A percentile compares a stretch with the other conserved stretches of the same genome.
Conservation (phyloP, 371 early-diverging fungal species). For the Lichtheimia hyalospora region DNA sequence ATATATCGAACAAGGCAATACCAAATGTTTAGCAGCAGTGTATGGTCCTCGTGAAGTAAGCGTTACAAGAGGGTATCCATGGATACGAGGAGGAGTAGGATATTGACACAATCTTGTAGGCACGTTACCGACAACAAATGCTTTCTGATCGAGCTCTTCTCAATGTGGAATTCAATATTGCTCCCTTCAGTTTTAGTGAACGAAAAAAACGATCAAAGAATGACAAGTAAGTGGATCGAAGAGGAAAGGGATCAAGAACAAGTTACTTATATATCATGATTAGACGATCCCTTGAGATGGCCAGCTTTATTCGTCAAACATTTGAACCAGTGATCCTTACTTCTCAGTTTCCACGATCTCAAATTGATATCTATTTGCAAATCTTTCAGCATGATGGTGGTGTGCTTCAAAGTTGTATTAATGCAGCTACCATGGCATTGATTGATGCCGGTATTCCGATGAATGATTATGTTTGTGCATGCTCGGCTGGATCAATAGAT, state of each 20-base stretch:
- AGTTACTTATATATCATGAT: neutral
- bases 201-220: slow-evolving; percentile 77
- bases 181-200: slow-evolving; percentile 91
- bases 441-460: slow-evolving; percentile 98
- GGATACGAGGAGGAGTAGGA: neutral
- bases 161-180: slow-evolving; percentile 88
- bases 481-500: slow-evolving; percentile 89
- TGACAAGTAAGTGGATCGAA: slow-evolving; percentile 72
- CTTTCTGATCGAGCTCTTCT: slow-evolving; percentile 82
- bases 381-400: slow-evolving; percentile 94
- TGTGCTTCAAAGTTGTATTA: slow-evolving; percentile 81
- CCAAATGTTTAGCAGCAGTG: slow-evolving; percentile 88
- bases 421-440: slow-evolving; percentile 92
- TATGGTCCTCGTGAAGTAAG: slow-evolving; percentile 91
- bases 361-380: slow-evolving; percentile 91
- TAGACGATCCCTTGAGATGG: slow-evolving; percentile 85
- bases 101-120: slow-evolving; percentile 27
- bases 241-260: neutral
- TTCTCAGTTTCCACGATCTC: slow-evolving; percentile 78
- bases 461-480: slow-evolving; percentile 93
- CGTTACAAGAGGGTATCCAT: neutral
- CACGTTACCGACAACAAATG: slow-evolving; percentile 57
- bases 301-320: slow-evolving; percentile 83
- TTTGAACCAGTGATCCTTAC: slow-evolving; percentile 89
- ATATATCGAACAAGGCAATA: slow-evolving; percentile 95